Base-by-base conservation (phyloP, 129 eudicot genomes). In the Deinandra increscens region DNA sequence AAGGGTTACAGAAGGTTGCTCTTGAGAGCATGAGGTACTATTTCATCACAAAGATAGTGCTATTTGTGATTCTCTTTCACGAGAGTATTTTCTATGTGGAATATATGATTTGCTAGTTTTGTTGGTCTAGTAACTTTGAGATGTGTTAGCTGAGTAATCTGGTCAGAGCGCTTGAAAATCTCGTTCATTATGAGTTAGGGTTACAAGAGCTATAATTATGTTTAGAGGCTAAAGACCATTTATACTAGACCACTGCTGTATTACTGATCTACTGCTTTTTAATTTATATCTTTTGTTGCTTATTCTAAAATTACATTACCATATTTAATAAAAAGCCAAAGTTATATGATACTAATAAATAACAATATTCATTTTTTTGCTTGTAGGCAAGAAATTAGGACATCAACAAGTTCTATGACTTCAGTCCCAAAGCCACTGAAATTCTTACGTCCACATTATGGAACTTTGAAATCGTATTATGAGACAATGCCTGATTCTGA, bases 351-450 rank as follows among this genome's bases (percentile, higher is more conserved):
- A 9, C 59, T 6, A 36, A 33, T 5, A 33, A 33, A 33, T 39
- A 37, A 69, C 36, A 48, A 0, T 41, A 2, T 49, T 39, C 45
- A 49, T 14, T 69, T 31, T 31, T 53, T 69, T 36, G 48, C 9
- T 22, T 65, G 54, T 54, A 93, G 99, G 88, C 97, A 87, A 72
- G 99, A 94, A 80, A 94, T 90, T 39, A 84, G 93, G 39, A 89
- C 84, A 39, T 79, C 97, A 19, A 94, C 99, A 7, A 94, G 97
- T 83, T 94, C 97, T 48, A 94, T 94, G 99, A 94, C 99, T 74
- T 89, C 97, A 13, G 97, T 94, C 14, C 99, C 97, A 41, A 94
- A 94, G 86, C 97, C 97, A 43, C 63, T 94, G 66, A 94, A 94
- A 81, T 89, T 94, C 75, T 84, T 89, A 75, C 97, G 97, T 51